A percentile compares a stretch with the other conserved stretches of the same genome.
These are phyloP conservation scores for Ascochyta fabae DNA, from an alignment of 2,329 filamentous ascomycete genomes.

Conservation along the genomic window DNA sequence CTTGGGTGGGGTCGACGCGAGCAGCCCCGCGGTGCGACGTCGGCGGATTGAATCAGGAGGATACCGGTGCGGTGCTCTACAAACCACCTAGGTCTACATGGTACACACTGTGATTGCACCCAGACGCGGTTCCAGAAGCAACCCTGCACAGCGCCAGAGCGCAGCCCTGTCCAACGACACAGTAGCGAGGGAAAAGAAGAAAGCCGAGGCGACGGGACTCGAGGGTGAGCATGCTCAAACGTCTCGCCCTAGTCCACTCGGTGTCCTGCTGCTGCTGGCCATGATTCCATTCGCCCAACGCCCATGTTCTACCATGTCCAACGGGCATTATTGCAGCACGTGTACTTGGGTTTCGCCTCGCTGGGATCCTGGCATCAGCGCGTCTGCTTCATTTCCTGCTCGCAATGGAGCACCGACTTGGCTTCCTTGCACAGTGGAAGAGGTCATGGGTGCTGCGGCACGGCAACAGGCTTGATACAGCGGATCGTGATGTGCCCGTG, in stretches of 20 bases:
- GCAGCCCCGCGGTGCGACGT: constrained; percentile 6
- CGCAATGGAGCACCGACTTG: constrained; percentile 5
- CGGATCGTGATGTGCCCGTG: constrained; percentile 3
- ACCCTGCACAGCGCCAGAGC: not conserved
- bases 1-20: too few relatives aligned
- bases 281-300: not conserved
- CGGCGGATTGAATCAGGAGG: constrained; percentile 11
- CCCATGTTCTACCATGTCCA: not conserved
- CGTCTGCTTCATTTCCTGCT: not conserved
- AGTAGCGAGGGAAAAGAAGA: constrained; percentile 2
- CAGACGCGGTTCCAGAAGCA: not conserved
- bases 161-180: constrained; percentile 4
- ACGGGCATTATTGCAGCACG: not conserved
- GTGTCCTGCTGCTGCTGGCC: constrained; percentile 3
- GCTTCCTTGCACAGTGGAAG: constrained; percentile 2
- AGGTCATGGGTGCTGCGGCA: constrained; percentile 9
- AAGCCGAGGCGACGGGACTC: constrained; percentile 11
- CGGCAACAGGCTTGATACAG: constrained; percentile 10
- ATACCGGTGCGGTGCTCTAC: not conserved
- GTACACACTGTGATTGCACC: not conserved
- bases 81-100: too few relatives aligned
- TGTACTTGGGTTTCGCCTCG: constrained; percentile 5
- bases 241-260: not conserved
- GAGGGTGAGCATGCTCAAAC: not conserved
- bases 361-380: too few relatives aligned